Evolutionary conservation across 768 basidiomycete species (phyloP).

Genomic region (Amanita rimosa): DNA sequence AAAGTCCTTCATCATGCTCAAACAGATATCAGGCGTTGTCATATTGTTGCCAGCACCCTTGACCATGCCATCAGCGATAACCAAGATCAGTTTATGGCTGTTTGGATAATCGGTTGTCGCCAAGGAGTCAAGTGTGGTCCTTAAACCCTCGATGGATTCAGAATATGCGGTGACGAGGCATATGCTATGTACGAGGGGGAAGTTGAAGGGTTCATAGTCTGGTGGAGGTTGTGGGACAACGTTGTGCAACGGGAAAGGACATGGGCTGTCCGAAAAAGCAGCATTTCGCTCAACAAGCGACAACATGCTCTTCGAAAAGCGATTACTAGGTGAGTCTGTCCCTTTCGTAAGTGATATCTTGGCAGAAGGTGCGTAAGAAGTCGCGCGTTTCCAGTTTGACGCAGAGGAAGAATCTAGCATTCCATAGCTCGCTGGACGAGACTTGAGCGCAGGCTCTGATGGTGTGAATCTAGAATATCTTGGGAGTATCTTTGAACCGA

Average conservation of each 20-base stretch:
- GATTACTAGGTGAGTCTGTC: slow-evolving; percentile 58
- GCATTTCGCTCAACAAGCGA: slow-evolving; percentile 51
- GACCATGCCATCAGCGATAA: slow-evolving; percentile 98
- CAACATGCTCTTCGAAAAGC: slow-evolving; percentile 73
- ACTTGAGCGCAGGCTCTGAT: slow-evolving; percentile 47
- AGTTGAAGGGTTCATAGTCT: slow-evolving; percentile 93
- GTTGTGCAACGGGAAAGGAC: slow-evolving; percentile 87
- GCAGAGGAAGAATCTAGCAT: slow-evolving; percentile 43
- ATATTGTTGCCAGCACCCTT: slow-evolving; percentile 85
- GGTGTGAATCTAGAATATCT: slow-evolving; percentile 68
- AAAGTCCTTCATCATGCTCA: slow-evolving; percentile 97
- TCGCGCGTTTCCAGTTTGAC: slow-evolving; percentile 46
- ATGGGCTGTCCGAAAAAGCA: slow-evolving; percentile 53
- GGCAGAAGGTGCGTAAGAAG: slow-evolving; percentile 36
- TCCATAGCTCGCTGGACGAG: slow-evolving; percentile 55
- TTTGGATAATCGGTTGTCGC: slow-evolving; percentile 99
- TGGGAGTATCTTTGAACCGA: slow-evolving; percentile 53
- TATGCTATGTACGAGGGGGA: slow-evolving; percentile 87
- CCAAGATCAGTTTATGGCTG: slow-evolving; percentile 89
- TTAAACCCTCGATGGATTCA: slow-evolving; percentile 89
- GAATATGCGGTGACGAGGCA: slow-evolving; percentile 98
- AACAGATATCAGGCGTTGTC: slow-evolving; percentile 88
- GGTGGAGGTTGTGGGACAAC: slow-evolving; percentile 88
- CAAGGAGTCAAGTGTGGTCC: slow-evolving; percentile 96
- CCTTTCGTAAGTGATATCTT: slow-evolving; percentile 31